Conservation (phyloP, 2,329 filamentous ascomycete species). For the Arthrobotrys musiformis region DNA sequence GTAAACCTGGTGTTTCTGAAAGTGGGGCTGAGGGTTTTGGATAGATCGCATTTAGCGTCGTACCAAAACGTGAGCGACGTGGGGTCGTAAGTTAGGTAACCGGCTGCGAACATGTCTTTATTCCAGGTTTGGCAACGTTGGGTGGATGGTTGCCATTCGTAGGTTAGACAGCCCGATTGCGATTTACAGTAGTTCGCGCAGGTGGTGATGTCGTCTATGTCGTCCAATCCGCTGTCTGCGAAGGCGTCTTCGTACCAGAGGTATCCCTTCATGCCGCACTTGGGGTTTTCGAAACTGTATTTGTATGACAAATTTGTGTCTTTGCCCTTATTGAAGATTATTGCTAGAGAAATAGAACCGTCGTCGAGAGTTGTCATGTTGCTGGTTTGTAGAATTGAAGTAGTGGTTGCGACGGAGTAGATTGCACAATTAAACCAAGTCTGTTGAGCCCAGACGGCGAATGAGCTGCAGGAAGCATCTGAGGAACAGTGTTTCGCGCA, state of each 20-base stretch:
- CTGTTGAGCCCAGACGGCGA: conserved; percentile 21
- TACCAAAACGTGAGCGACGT: conserved; percentile 32
- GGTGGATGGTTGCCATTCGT: conserved; percentile 37
- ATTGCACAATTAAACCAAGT: conserved; percentile 19
- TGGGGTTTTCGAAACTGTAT: conserved; percentile 32
- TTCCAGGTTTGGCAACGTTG: conserved; percentile 27
- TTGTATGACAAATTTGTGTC: conserved; percentile 5
- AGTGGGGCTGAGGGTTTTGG: conserved; percentile 16
- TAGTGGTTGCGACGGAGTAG: background rate
- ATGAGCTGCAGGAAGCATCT: conserved; percentile 15
- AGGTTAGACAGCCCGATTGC: conserved; percentile 21
- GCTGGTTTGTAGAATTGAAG: background rate
- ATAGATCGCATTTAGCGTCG: conserved; percentile 18
- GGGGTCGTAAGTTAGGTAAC: conserved; percentile 22
- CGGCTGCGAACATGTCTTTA: conserved; percentile 18
- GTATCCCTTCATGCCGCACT: conserved; percentile 32
- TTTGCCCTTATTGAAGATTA: conserved; percentile 42
- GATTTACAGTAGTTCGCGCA: conserved; percentile 34
- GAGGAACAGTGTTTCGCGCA: conserved; percentile 26
- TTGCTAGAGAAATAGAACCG: conserved; percentile 1
- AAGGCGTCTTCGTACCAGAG: background rate
- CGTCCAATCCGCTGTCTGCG: background rate
- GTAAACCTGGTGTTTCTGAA: conserved; percentile 30
- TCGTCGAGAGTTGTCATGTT: conserved; percentile 18
- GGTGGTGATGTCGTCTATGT: conserved; percentile 22